Evolutionary conservation across 1,284 basidiomycete species (phyloP).

Genomic region (Neotropicomus parvogracilis): DNA sequence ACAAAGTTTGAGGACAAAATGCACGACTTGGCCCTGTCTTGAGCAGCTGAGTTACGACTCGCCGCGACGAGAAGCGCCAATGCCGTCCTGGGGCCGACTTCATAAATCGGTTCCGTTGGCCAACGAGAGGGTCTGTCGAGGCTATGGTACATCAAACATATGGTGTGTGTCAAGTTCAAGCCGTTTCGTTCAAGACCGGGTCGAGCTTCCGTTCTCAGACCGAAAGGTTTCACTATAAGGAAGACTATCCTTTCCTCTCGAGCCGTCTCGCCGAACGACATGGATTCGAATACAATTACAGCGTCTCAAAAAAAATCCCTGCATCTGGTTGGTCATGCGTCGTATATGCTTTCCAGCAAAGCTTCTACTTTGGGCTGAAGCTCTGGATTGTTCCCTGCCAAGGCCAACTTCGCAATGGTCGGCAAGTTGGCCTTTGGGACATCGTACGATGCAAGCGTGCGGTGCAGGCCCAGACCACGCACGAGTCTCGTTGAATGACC

Average conservation of each 20-base stretch:
- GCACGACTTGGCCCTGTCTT: constrained; percentile 3
- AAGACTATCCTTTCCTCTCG: too few relatives aligned
- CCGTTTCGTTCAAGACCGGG: background rate
- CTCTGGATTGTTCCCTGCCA: constrained; percentile 41
- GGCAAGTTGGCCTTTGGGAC: constrained; percentile 54
- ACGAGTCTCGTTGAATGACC: constrained; percentile 44
- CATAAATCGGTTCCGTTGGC: constrained; percentile 15
- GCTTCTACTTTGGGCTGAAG: constrained; percentile 39
- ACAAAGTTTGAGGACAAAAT: background rate
- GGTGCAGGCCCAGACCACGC: constrained; percentile 51
- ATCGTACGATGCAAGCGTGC: constrained; percentile 53
- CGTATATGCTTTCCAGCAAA: constrained; percentile 48
- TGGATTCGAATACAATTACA: too few relatives aligned
- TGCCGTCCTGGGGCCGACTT: constrained; percentile 12
- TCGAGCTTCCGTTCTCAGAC: background rate
- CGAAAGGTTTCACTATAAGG: too few relatives aligned
- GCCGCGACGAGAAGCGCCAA: constrained; percentile 14
- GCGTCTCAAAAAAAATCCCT: background rate
- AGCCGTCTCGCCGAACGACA: too few relatives aligned
- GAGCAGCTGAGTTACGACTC: constrained; percentile 9
- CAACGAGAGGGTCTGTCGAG: background rate
- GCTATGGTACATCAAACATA: constrained; percentile 13
- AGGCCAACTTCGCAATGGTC: constrained; percentile 47
- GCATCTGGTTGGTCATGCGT: constrained; percentile 1
- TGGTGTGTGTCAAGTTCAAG: constrained; percentile 1